Conservation (phyloP, 116 monocot species). For the Dioscorea cayenensis region DNA sequence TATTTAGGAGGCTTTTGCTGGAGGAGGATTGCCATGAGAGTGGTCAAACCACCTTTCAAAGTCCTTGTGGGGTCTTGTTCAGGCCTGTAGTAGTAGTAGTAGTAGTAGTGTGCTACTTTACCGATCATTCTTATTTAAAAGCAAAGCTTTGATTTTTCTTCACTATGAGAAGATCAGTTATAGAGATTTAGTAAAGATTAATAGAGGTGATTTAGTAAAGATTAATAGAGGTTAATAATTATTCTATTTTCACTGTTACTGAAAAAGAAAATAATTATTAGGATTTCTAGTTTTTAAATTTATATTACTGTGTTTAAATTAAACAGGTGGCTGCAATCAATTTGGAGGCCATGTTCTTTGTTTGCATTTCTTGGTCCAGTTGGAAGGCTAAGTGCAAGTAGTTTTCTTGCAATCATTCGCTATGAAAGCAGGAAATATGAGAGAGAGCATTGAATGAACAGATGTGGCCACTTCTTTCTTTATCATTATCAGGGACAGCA, state of each 20-base stretch:
- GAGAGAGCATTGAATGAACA: neutral
- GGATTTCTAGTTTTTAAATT: too few relatives aligned
- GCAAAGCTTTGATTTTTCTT: too few relatives aligned
- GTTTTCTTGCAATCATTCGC: neutral
- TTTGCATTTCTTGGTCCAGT: neutral
- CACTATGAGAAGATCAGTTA: too few relatives aligned
- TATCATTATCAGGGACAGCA: too few relatives aligned
- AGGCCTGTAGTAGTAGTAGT: too few relatives aligned
- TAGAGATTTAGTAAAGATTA: too few relatives aligned
- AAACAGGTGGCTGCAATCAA: neutral
- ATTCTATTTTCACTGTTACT: too few relatives aligned
- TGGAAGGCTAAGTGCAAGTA: neutral
- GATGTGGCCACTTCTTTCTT: neutral
- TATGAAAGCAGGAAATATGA: neutral
- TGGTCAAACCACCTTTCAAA: neutral
- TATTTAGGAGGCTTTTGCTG: neutral
- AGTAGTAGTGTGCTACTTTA: too few relatives aligned
- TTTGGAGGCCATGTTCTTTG: neutral
- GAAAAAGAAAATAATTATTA: too few relatives aligned
- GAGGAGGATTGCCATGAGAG: neutral
- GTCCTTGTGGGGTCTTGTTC: neutral
- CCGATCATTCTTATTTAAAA: neutral
- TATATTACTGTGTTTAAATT: too few relatives aligned
- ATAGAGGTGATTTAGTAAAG: too few relatives aligned
- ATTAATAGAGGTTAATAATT: too few relatives aligned